Conservation (phyloP, 805 yeast species). For the Jamesozyma jinghongensis region DNA sequence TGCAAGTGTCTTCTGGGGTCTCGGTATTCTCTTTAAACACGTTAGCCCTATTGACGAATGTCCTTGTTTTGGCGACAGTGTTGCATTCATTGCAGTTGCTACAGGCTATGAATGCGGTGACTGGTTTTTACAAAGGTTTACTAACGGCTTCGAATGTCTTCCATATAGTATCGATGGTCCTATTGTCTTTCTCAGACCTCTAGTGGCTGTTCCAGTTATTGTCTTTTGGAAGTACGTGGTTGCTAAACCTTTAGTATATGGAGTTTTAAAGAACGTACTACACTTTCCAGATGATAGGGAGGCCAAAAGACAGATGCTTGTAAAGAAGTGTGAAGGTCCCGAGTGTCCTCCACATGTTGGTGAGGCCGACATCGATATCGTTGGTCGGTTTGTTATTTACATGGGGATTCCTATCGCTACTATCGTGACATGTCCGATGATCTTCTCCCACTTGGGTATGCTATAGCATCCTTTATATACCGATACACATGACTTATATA, state of each 20-base stretch:
- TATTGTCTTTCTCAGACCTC: conserved; percentile 40
- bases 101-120: conserved; percentile 64
- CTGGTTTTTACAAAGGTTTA: conserved; percentile 36
- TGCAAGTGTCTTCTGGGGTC: conserved; percentile 33
- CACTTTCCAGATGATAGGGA: conserved; percentile 16
- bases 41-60: conserved; percentile 89
- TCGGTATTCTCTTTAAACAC: conserved; percentile 55
- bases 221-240: conserved; percentile 59
- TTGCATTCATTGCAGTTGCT: conserved; percentile 85
- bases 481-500: too few relatives aligned
- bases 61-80: conserved; percentile 94
- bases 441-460: conserved; percentile 8
- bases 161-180: conserved; percentile 12
- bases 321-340: conserved; percentile 21
- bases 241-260: conserved; percentile 57
- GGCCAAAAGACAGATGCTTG: conserved; percentile 18
- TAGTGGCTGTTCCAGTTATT: conserved; percentile 57
- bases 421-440: conserved; percentile 28
- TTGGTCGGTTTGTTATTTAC: conserved; percentile 70
- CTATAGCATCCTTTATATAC: too few relatives aligned
- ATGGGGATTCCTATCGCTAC: conserved; percentile 66
- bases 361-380: conserved; percentile 65
- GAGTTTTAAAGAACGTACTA: conserved; percentile 30
- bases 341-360: conserved; percentile 43
- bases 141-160: conserved; percentile 4